phyloP scores from a whole-genome alignment of 148 eudicot genomes.

The Diospyros kaki region DNA sequence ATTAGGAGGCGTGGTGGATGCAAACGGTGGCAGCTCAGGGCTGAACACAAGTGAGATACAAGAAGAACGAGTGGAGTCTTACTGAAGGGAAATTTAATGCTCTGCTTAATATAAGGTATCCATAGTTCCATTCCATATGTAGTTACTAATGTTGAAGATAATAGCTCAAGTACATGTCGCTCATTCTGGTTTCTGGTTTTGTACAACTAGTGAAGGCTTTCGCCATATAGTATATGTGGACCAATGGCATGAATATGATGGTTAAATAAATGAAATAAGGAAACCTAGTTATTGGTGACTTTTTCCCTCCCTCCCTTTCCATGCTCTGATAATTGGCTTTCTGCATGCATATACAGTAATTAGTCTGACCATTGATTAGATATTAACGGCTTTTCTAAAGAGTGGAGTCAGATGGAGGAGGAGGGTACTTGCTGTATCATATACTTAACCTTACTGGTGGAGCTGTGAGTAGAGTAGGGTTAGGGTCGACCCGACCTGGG shows the following conservation, averaged over 20 bases:
- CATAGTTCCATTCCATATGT: neutral
- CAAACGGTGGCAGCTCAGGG: constrained; percentile 37
- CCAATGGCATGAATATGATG: no score
- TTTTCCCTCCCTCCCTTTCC: no score
- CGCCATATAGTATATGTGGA: neutral
- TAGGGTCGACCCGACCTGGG: no score
- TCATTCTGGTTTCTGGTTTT: neutral
- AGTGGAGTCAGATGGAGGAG: no score
- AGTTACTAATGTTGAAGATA: neutral
- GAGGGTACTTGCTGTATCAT: no score
- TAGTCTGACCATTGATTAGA: no score
- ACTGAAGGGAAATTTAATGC: neutral
- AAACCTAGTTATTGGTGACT: neutral
- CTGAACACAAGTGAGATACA: constrained; percentile 46
- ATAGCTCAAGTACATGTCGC: neutral
- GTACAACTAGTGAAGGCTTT: neutral
- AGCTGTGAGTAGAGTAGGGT: no score
- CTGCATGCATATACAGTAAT: no score
- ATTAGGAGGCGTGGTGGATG: constrained; percentile 43
- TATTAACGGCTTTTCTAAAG: no score
- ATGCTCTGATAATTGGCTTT: no score
- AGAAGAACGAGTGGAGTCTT: constrained; percentile 31
- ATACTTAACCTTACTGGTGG: no score
- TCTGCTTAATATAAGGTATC: constrained; percentile 1
- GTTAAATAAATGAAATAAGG: neutral